Conservation (phyloP, 2,329 filamentous ascomycete species). For the Trichoderma pleuroti region DNA sequence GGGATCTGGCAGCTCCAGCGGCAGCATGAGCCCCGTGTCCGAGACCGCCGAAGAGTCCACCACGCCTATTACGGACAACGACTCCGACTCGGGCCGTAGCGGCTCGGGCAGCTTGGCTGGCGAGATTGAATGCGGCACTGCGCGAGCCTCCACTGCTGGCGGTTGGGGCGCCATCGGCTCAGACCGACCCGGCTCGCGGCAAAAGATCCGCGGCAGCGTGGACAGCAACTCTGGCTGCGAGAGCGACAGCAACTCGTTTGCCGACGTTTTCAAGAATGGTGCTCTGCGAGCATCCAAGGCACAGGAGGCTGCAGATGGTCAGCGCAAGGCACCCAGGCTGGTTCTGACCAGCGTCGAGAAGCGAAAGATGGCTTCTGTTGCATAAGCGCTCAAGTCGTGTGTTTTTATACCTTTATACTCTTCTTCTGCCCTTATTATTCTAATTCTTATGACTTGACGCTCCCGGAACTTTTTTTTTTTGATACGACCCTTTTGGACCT, state of each 20-base stretch:
- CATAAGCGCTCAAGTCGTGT: constrained; percentile 22
- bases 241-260: constrained; percentile 58
- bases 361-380: constrained; percentile 56
- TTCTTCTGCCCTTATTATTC: constrained; percentile 26
- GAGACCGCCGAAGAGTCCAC: constrained; percentile 69
- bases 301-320: constrained; percentile 53
- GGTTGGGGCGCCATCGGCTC: constrained; percentile 79
- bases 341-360: constrained; percentile 88
- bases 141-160: constrained; percentile 71
- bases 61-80: constrained; percentile 68
- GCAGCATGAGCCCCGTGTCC: constrained; percentile 85
- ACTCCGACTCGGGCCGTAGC: constrained; percentile 67
- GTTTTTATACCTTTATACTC: constrained; percentile 22
- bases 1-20: constrained; percentile 65
- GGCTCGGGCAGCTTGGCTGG: constrained; percentile 78
- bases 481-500: constrained; percentile 37
- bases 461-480: constrained; percentile 36
- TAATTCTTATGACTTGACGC: constrained; percentile 36
- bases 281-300: constrained; percentile 49
- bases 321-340: constrained; percentile 81
- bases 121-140: constrained; percentile 66
- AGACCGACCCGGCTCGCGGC: constrained; percentile 69
- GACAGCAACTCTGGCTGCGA: constrained; percentile 58
- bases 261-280: constrained; percentile 62
- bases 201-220: constrained; percentile 60